Base-by-base conservation (phyloP, 257 asterid species). In the Solanum ossicruentum region DNA sequence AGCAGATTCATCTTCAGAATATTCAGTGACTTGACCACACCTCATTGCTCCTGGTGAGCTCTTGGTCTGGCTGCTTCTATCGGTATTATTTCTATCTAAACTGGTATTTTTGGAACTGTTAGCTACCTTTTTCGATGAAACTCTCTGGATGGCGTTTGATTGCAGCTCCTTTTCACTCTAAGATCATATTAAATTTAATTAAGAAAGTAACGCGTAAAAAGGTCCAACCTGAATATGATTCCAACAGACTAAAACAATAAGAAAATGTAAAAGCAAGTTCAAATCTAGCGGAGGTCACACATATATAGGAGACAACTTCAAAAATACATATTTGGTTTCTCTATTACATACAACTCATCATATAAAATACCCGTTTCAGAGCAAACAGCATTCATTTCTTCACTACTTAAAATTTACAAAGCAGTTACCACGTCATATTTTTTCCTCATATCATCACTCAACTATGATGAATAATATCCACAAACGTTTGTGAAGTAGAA, bases 1-100 rank as follows among this genome's bases (percentile, higher is more conserved):
- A 85, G 92, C 91, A 85, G 97, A 93, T 80, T 94, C 96, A 84
- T 94, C 98, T 91, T 94, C 98, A 32, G 97, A 95, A 89, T 91
- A 88, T 86, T 91, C 93, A 78, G 82, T 83, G 56, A 86, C 90
- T 89, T 87, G 90, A 87, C 86, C 88, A 81, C 21, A 87, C 63
- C 16, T 54, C 43, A 17, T 84, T 43, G 84, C 83, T 32, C 58
- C 78, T 84, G 88, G 87, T 20, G 87, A 86, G 84, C 85, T 86
- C 88, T 80, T 90, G n/a, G 61, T 60, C 55, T 61, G 88, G 81
- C 88, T 89, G 80, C 20, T 78, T 21, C 56, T 71, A 72, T 87
- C 93, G 32, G 82, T 88, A 77, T 88, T 84, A 52, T 52, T 90
- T 87, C 91, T 88, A 16, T 83, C 88, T 60, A 90, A 49, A 81